A percentile compares a stretch with the other conserved stretches of the same genome.
phyloP scores from a whole-genome alignment of 1,284 basidiomycete genomes.

The Cryptococcus floricola region DNA sequence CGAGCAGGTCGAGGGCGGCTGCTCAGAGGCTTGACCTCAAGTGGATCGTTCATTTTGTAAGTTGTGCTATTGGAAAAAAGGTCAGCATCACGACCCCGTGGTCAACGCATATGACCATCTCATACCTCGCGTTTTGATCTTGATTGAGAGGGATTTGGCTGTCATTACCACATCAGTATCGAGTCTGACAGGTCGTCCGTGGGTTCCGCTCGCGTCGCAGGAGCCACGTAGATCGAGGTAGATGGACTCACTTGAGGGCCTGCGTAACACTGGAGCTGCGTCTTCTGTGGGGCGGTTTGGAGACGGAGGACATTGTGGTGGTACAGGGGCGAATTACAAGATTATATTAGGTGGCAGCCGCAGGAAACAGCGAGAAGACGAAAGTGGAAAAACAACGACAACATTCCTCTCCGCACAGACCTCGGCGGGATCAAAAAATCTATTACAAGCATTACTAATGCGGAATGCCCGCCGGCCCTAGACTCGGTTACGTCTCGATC shows the following conservation, averaged over 20 bases:
- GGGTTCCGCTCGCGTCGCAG: background rate
- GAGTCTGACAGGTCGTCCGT: background rate
- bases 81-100: background rate
- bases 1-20: conserved; percentile 17
- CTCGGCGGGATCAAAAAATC: no score
- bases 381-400: no score
- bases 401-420: no score
- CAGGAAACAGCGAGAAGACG: no score
- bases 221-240: background rate
- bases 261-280: conserved; percentile 38
- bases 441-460: no score
- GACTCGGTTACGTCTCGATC: no score
- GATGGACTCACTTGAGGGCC: conserved; percentile 33
- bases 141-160: conserved; percentile 44
- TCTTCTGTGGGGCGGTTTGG: conserved; percentile 15
- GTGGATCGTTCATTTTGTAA: background rate
- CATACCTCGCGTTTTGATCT: conserved; percentile 8
- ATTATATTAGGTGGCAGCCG: no score
- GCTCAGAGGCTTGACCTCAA: conserved; percentile 33
- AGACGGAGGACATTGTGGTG: background rate
- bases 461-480: no score
- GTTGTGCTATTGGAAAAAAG: background rate
- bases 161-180: background rate
- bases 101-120: background rate
- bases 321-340: no score